These are phyloP conservation scores for Pontederia paniculata DNA, from an alignment of 176 grass and related monocot species.

Conservation along the genomic window DNA sequence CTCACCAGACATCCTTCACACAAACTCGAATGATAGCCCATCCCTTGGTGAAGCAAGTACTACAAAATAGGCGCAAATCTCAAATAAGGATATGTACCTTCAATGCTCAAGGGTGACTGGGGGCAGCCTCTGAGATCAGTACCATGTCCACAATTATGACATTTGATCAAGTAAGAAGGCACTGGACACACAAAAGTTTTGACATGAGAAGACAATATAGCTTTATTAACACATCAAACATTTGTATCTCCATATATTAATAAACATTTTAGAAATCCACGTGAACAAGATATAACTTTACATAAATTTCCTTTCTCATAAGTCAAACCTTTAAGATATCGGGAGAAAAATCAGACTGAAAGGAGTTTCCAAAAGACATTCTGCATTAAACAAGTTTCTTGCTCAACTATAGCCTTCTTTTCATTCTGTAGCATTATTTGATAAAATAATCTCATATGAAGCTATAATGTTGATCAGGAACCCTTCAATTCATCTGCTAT, in stretches of 20 bases:
- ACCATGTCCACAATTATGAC: conserved; percentile 75
- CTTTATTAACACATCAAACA: no score
- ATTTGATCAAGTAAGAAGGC: conserved; percentile 76
- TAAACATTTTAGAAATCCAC: not conserved
- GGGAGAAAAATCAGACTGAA: no score
- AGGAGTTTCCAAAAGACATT: no score
- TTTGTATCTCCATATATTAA: not conserved
- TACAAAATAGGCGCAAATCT: not conserved
- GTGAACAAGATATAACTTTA: not conserved
- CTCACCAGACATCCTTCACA: no score
- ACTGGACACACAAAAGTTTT: conserved; percentile 28
- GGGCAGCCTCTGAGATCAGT: conserved; percentile 82
- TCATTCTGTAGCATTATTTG: no score
- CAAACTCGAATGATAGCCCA: not conserved
- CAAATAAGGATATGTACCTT: conserved; percentile 31
- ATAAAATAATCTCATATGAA: no score
- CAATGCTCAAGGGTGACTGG: conserved; percentile 39
- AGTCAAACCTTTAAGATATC: no score
- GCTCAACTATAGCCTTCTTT: no score
- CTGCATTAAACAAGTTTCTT: no score
- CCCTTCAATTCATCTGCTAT: no score
- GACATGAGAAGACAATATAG: not conserved
- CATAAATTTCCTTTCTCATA: no score
- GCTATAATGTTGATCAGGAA: no score
- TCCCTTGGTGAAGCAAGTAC: not conserved